Base-by-base conservation (phyloP, 176 grass and related monocot genomes). In the Neostapfia colusana region DNA sequence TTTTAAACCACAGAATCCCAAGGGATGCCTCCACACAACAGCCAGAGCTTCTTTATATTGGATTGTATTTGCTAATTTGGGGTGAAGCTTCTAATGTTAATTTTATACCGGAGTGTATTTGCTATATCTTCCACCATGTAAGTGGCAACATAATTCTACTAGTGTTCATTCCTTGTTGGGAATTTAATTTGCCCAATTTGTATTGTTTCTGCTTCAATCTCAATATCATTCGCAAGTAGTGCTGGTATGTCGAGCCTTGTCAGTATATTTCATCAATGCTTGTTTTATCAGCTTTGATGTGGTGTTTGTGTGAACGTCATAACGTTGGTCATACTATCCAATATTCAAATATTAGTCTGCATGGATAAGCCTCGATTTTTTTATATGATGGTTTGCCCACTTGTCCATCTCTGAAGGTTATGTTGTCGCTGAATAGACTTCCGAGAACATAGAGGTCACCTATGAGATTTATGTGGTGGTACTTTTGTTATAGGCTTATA, bases 31-130 rank as follows among this genome's bases (percentile, higher is more conserved):
- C 82, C 44, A 77, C 87, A 78, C 91, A 81, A 84, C 91, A 92
- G 69, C 49, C 26, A 79, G 77, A 92, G 16, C 87, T 99, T 83
- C 89, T 99, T 56, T 94, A 90, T 68, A 92, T 95, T 73, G 96
- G 96, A 53, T 41, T 99, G 55, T 99, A 99, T 78, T 88, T 99
- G 50, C 73, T 99, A 63, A 99, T 99, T 20, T 99, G 96, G 96
- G 95, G 96, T 75, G 96, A 99, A 85, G 92, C 96, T 87, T 95
- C 96, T 9, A 99, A 92, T 83, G 85, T 95, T 69, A 87, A 92
- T 25, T 99, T 99, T 77, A 99, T 99, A 92, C 96, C 96, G 41
- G 96, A 99, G 76, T 99, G 96, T 64, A 75, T 99, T 76, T 95
- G 96, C 61, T 99, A 99, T 79, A 95, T 99, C 62, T 95, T 99